phyloP scores from a whole-genome alignment of 176 grass and related monocot species.

The Aegilops speltoides region DNA sequence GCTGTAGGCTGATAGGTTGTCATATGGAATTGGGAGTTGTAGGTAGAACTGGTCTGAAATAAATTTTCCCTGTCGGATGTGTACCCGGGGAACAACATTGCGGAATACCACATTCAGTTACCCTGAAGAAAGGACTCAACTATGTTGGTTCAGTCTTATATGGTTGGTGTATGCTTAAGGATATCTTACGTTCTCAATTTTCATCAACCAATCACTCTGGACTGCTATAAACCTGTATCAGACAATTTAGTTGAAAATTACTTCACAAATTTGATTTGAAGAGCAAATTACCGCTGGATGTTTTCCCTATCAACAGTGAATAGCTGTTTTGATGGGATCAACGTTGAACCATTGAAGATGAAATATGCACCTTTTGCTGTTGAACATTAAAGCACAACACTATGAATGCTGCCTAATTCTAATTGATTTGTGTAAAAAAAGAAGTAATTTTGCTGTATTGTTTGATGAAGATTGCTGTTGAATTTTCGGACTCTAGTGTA shows the following conservation, averaged over 20 bases:
- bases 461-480: neutral
- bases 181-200: neutral
- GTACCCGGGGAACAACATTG: neutral
- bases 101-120: neutral
- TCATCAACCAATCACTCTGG: neutral
- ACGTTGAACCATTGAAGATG: neutral
- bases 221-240: neutral
- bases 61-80: neutral
- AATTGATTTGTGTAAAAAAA: neutral
- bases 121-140: neutral
- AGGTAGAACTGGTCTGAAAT: neutral
- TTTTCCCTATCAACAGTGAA: neutral
- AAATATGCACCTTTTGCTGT: neutral
- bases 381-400: neutral
- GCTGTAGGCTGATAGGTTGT: neutral
- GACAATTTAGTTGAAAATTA: neutral
- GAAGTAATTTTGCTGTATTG: neutral
- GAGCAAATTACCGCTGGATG: neutral
- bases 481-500: neutral
- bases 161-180: slow-evolving; percentile 8
- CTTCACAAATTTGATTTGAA: neutral
- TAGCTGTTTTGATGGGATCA: neutral
- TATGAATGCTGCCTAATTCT: neutral
- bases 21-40: neutral
- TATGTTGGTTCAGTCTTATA: slow-evolving; percentile 12